These are phyloP conservation scores for Microcos paniculata DNA, from an alignment of 345 rosid species.

Conservation along the genomic window DNA sequence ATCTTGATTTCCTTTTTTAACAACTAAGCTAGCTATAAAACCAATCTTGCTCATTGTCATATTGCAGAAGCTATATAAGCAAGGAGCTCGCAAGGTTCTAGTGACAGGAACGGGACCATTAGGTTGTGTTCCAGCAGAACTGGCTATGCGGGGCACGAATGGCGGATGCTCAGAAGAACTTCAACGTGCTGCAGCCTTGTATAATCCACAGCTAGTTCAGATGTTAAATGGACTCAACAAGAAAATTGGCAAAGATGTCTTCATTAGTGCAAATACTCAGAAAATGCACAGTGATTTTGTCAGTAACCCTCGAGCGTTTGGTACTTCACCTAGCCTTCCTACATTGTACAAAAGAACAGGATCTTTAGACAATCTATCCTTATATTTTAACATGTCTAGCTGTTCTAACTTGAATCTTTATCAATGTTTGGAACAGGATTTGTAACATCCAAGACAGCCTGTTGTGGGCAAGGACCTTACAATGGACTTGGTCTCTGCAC, in stretches of 20 bases:
- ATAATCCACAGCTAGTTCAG: constrained; percentile 58
- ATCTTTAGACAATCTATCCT: not conserved
- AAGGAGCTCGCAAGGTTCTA: constrained; percentile 77
- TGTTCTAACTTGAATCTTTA: not conserved
- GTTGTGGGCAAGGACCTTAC: constrained; percentile 82
- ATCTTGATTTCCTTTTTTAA: not conserved
- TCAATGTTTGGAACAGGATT: constrained; percentile 48
- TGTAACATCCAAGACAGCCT: constrained; percentile 53
- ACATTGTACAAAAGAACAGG: not conserved
- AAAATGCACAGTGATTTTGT: constrained; percentile 40
- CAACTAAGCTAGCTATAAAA: too few relatives aligned
- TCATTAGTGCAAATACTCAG: constrained; percentile 24
- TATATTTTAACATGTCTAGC: not conserved
- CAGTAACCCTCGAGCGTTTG: constrained; percentile 39
- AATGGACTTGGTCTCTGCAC: constrained; percentile 84
- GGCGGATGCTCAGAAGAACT: constrained; percentile 63
- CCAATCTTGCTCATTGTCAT: not conserved
- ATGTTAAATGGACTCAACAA: constrained; percentile 51
- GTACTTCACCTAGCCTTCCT: constrained; percentile 22
- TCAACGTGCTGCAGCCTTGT: constrained; percentile 56
- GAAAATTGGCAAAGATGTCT: constrained; percentile 25
- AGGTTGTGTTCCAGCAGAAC: constrained; percentile 82
- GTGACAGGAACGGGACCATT: constrained; percentile 90
- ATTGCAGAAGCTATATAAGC: constrained; percentile 25
- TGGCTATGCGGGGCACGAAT: constrained; percentile 50